phyloP scores from a whole-genome alignment of 768 basidiomycete species.

The Brasilioporus rufonigricans region DNA sequence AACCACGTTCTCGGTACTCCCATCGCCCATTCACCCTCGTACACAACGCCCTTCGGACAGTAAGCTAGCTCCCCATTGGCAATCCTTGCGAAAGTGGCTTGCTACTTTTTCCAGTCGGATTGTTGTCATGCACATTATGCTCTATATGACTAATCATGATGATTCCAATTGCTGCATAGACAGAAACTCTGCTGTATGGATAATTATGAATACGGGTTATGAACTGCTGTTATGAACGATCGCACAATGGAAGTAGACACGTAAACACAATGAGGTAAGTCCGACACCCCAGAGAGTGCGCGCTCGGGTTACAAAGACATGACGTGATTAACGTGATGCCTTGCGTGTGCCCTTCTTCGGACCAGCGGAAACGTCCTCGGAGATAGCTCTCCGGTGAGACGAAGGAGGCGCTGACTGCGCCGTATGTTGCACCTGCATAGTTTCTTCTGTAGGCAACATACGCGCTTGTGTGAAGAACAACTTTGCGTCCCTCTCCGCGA shows the following conservation, averaged over 20 bases:
- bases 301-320: background rate
- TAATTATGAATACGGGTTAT: conserved; percentile 18
- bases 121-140: conserved; percentile 25
- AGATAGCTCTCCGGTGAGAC: conserved; percentile 27
- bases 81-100: background rate
- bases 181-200: conserved; percentile 14
- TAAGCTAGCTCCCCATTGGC: conserved; percentile 6
- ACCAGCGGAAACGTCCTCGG: conserved; percentile 19
- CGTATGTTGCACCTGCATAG: conserved; percentile 20
- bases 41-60: background rate
- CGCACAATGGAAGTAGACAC: background rate
- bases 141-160: conserved; percentile 15
- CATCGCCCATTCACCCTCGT: background rate
- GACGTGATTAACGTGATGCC: conserved; percentile 1
- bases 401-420: conserved; percentile 31
- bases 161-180: conserved; percentile 9
- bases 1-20: conserved; percentile 6
- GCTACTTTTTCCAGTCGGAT: background rate
- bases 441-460: conserved; percentile 38
- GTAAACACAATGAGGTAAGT: background rate
- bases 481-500: conserved; percentile 71
- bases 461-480: conserved; percentile 93
- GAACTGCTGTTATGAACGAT: background rate
- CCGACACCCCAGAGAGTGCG: background rate
- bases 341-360: conserved; percentile 18